Percentiles rank a stretch among this genome's conserved stretches.
Conservation (phyloP, 106 monocot species). For the Acorus calamus region DNA sequence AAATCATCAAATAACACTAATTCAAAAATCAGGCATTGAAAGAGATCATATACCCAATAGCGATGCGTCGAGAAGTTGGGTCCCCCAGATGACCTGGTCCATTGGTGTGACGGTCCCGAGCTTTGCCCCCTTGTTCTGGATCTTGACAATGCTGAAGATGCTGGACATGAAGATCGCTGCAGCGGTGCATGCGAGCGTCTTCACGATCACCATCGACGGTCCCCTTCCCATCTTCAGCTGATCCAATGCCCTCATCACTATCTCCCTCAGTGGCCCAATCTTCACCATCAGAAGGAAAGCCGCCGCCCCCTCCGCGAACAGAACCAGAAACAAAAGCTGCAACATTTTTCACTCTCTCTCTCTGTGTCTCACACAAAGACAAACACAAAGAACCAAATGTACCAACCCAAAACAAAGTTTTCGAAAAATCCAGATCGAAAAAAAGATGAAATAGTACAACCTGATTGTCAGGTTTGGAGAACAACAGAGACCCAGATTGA, state of each 20-base stretch:
- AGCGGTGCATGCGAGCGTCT: conserved; percentile 85
- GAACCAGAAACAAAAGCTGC: conserved; percentile 72
- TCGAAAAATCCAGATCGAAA: too few relatives aligned
- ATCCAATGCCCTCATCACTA: conserved; percentile 61
- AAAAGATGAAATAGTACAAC: too few relatives aligned
- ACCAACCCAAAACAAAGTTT: too few relatives aligned
- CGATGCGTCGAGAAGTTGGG: conserved; percentile 87
- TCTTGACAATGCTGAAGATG: conserved; percentile 60
- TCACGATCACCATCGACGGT: conserved; percentile 57
- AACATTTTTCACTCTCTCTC: conserved; percentile 34
- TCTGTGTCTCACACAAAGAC: too few relatives aligned
- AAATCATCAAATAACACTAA: too few relatives aligned
- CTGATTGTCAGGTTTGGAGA: too few relatives aligned
- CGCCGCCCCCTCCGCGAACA: conserved; percentile 75
- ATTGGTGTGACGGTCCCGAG: conserved; percentile 90
- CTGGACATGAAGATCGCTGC: conserved; percentile 65
- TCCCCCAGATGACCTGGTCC: conserved; percentile 94
- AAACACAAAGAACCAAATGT: too few relatives aligned
- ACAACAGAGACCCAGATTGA: too few relatives aligned
- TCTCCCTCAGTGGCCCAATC: conserved; percentile 83
- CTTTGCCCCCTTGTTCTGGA: conserved; percentile 75
- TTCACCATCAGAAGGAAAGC: conserved; percentile 74
- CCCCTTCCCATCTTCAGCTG: conserved; percentile 84
- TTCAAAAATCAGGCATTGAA: neutral
- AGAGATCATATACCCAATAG: conserved; percentile 50